Evolutionary conservation across 768 basidiomycete genomes (phyloP).

Genomic region (Daedaleopsis sinensis): DNA sequence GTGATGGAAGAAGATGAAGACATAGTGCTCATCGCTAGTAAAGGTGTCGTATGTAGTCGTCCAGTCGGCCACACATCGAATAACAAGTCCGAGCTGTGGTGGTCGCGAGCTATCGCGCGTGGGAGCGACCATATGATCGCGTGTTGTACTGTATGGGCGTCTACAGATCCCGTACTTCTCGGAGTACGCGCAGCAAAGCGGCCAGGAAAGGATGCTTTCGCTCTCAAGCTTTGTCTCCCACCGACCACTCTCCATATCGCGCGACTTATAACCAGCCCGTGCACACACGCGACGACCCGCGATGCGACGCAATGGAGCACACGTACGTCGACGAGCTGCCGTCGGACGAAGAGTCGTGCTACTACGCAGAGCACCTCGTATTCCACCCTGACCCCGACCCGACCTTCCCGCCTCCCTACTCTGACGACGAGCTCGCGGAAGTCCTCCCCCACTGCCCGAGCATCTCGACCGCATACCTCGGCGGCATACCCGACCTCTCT

Average conservation of each 20-base stretch:
- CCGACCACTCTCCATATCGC: background rate
- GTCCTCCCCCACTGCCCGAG: conserved; percentile 63
- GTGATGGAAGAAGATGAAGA: conserved; percentile 29
- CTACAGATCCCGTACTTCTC: background rate
- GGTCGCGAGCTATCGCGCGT: background rate
- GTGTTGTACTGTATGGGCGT: background rate
- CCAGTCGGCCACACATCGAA: background rate
- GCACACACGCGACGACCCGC: background rate
- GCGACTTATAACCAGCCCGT: background rate
- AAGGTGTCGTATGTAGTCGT: background rate
- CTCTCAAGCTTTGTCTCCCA: conserved; percentile 5
- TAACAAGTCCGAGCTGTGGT: no score
- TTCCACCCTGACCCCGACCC: conserved; percentile 44
- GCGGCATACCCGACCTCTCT: conserved; percentile 64
- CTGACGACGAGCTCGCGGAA: conserved; percentile 60
- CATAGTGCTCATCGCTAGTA: conserved; percentile 24
- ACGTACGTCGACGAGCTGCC: conserved; percentile 62
- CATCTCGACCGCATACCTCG: conserved; percentile 69
- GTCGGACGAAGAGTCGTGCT: conserved; percentile 55
- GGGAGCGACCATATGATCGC: background rate
- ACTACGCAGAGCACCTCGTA: conserved; percentile 60
- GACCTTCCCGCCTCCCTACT: conserved; percentile 35
- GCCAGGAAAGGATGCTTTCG: background rate
- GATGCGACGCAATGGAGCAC: conserved; percentile 39
- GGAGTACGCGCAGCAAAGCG: background rate